These are phyloP conservation scores for Sophora flavescens DNA, from an alignment of 306 rosid species.

Conservation along the genomic window DNA sequence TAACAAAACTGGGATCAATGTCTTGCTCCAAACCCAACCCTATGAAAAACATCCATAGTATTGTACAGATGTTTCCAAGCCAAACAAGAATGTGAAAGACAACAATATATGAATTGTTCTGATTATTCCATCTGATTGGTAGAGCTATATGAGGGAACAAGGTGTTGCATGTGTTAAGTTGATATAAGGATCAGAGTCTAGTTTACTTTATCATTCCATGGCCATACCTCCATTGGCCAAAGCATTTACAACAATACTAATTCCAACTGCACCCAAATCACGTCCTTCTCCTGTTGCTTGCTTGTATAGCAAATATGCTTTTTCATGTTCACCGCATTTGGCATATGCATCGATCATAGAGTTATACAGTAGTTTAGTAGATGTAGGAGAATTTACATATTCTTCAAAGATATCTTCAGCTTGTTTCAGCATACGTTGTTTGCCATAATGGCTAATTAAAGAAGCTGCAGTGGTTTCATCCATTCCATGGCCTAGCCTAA, in stretches of 20 bases:
- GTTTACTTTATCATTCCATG: constrained; percentile 20
- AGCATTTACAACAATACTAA: constrained; percentile 84
- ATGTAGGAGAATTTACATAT: constrained; percentile 58
- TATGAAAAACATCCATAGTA: not conserved
- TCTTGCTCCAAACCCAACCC: not conserved
- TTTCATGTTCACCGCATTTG: constrained; percentile 79
- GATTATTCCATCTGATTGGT: constrained; percentile 22
- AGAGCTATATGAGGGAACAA: constrained; percentile 24
- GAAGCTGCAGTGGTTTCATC: constrained; percentile 69
- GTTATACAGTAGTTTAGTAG: constrained; percentile 56
- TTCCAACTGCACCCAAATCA: constrained; percentile 76
- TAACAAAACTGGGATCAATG: constrained; percentile 1
- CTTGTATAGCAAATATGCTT: constrained; percentile 77
- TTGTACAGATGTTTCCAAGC: not conserved
- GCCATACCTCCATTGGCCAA: constrained; percentile 74
- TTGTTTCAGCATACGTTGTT: constrained; percentile 67
- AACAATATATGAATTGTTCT: constrained; percentile 3
- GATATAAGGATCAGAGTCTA: constrained; percentile 33
- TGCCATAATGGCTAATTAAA: constrained; percentile 73
- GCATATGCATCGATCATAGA: constrained; percentile 85
- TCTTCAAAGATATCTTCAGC: constrained; percentile 76
- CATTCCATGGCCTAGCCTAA: constrained; percentile 58
- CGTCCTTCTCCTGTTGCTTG: constrained; percentile 62
- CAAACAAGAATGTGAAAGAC: constrained; percentile 6
- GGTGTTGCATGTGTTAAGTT: not conserved